Evolutionary conservation across 768 basidiomycete genomes (phyloP).

Genomic region (Mycena olivaceomarginata): DNA sequence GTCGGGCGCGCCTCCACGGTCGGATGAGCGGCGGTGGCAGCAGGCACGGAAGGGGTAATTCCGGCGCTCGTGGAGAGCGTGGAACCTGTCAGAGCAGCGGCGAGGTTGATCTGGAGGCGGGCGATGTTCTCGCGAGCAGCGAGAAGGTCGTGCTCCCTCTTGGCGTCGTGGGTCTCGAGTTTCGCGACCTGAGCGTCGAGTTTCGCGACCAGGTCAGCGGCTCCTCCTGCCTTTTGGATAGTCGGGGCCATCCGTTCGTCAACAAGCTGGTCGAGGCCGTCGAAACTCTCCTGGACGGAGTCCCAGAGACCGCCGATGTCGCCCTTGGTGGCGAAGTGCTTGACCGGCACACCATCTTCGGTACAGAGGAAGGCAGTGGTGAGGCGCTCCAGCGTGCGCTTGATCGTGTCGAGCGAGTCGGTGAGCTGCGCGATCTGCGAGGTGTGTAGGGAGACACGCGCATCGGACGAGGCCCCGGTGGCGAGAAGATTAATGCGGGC

Average conservation of each 20-base stretch:
- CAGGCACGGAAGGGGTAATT: not conserved
- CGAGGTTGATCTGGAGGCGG: not conserved
- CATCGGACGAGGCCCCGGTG: no score
- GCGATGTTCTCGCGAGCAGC: slow-evolving; percentile 15
- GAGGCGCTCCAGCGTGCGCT: no score
- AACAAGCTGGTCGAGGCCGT: not conserved
- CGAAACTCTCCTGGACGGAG: slow-evolving; percentile 1
- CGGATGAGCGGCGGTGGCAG: not conserved
- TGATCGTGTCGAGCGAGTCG: no score
- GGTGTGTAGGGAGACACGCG: no score
- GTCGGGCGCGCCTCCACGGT: not conserved
- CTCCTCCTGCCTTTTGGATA: no score
- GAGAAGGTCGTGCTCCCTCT: not conserved
- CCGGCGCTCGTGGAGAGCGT: not conserved
- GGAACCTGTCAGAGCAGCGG: no score
- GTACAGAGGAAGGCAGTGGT: no score
- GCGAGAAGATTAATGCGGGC: no score
- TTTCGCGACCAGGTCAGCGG: not conserved
- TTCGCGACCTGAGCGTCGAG: not conserved
- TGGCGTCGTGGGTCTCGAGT: not conserved
- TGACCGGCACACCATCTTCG: no score
- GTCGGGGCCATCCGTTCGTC: not conserved
- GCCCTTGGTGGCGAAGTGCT: no score
- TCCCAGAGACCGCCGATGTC: no score
- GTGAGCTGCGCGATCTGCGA: no score